Evolutionary conservation across 768 basidiomycete genomes (phyloP).

Genomic region (Tubosaeta sp.): DNA sequence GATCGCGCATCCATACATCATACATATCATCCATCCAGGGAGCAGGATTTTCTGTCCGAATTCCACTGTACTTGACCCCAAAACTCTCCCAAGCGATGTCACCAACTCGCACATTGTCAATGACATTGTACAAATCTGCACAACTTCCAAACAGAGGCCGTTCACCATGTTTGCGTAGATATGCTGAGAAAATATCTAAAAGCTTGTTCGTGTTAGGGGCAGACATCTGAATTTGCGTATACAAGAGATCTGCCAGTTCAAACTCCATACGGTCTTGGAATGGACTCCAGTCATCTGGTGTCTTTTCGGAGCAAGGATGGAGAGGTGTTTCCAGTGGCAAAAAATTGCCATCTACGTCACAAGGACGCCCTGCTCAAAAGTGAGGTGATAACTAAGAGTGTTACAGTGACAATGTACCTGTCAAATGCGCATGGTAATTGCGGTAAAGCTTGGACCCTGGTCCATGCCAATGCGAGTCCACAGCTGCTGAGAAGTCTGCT

Average conservation of each 20-base stretch:
- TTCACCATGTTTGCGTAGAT: background rate
- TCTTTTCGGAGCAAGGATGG: background rate
- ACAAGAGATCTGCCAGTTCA: constrained; percentile 3
- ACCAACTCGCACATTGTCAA: background rate
- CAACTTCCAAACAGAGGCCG: background rate
- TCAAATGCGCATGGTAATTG: constrained; percentile 6
- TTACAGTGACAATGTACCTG: background rate
- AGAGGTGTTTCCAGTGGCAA: constrained; percentile 6
- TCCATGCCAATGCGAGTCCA: background rate
- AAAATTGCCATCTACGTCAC: constrained; percentile 1
- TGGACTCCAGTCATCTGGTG: background rate
- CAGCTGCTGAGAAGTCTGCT: background rate
- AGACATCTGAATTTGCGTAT: background rate
- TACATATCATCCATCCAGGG: background rate
- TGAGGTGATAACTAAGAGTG: background rate
- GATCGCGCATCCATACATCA: background rate
- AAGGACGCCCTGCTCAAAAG: background rate
- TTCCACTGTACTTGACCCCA: background rate
- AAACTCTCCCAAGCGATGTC: background rate
- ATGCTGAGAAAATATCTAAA: background rate
- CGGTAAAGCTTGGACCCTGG: background rate
- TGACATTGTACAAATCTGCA: background rate
- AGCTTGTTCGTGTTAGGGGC: background rate
- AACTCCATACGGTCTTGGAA: background rate
- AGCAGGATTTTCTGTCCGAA: background rate